phyloP scores from a whole-genome alignment of 2,329 filamentous ascomycete genomes.

The Aspergillus calidoustus region DNA sequence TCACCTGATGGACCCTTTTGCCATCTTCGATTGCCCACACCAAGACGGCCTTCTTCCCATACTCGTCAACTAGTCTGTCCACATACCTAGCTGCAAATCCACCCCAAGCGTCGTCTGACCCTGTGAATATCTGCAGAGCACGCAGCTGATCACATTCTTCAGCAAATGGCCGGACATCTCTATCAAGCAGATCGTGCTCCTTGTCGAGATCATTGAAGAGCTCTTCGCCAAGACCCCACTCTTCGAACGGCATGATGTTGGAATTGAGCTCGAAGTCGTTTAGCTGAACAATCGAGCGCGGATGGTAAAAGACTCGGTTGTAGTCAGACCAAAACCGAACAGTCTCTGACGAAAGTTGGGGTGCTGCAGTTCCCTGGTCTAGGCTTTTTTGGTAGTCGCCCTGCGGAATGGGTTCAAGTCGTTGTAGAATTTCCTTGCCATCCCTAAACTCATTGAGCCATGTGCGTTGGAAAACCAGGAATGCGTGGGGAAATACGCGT shows the following conservation, averaged over 20 bases:
- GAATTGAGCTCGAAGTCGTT: conserved; percentile 87
- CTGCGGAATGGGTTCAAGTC: conserved; percentile 67
- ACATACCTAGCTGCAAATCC: conserved; percentile 75
- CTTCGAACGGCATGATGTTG: conserved; percentile 78
- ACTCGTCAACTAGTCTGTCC: conserved; percentile 83
- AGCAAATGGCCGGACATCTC: conserved; percentile 84
- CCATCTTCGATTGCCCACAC: conserved; percentile 80
- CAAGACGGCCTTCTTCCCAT: conserved; percentile 85
- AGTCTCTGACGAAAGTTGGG: conserved; percentile 67
- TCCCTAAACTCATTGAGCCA: conserved; percentile 54
- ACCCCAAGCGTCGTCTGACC: conserved; percentile 78
- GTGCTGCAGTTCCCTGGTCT: conserved; percentile 69
- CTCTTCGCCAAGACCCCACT: conserved; percentile 73
- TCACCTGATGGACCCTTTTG: conserved; percentile 59
- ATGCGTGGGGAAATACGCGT: background rate
- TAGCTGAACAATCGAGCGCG: conserved; percentile 81
- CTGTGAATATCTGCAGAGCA: conserved; percentile 77
- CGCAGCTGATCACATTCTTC: conserved; percentile 95
- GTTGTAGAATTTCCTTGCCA: conserved; percentile 69
- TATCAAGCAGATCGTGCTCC: conserved; percentile 84
- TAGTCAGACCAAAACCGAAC: conserved; percentile 99
- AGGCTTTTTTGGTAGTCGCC: conserved; percentile 80
- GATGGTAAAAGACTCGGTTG: conserved; percentile 89
- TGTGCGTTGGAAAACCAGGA: background rate
- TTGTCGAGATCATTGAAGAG: conserved; percentile 74